phyloP scores from a whole-genome alignment of 306 rosid species.

The Castanospermum australe region DNA sequence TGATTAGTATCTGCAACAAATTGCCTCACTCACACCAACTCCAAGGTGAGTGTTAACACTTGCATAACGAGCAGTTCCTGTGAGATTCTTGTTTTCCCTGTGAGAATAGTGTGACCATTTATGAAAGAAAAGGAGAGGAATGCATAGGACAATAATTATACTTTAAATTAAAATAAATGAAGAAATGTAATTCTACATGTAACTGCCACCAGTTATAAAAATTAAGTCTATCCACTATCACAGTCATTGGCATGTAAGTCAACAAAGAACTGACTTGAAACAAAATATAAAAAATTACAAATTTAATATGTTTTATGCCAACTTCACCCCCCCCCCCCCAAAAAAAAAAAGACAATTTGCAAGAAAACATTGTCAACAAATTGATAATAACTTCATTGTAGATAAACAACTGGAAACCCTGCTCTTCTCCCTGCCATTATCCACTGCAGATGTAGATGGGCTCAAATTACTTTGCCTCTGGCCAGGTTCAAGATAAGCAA shows the following conservation, averaged over 20 bases:
- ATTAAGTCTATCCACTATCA: neutral
- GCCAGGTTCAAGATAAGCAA: neutral
- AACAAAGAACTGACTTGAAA: neutral
- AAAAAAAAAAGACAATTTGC: neutral
- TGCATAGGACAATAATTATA: neutral
- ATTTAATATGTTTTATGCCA: neutral
- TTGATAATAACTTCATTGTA: neutral
- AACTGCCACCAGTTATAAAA: neutral
- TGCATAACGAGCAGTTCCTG: slow-evolving; percentile 99
- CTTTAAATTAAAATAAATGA: neutral
- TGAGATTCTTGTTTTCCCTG: slow-evolving; percentile 99
- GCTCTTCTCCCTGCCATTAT: neutral
- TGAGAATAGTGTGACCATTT: neutral
- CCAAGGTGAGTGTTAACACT: slow-evolving; percentile 99
- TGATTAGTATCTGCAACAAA: slow-evolving; percentile 14
- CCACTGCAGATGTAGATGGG: neutral
- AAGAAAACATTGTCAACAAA: neutral
- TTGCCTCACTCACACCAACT: slow-evolving; percentile 72
- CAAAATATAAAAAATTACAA: neutral
- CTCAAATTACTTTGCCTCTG: neutral
- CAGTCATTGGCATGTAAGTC: neutral
- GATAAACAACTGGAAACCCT: neutral
- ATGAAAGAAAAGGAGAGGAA: neutral
- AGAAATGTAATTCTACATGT: neutral
- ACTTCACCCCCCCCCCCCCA: neutral